phyloP scores from a whole-genome alignment of 305 asterid species.

The Fraxinus dipetala region DNA sequence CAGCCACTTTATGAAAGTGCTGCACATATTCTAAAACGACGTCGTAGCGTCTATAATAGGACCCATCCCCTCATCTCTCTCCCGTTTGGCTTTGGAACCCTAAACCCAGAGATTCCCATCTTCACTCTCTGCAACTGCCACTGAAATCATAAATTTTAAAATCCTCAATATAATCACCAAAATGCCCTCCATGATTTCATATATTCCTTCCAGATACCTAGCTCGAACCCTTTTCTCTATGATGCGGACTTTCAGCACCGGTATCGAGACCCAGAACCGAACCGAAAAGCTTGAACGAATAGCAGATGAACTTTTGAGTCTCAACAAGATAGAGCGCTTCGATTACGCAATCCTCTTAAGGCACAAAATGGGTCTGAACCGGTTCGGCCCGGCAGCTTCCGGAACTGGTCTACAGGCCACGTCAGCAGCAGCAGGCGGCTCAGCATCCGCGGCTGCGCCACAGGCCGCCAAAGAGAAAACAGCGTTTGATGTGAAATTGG shows the following conservation, averaged over 20 bases:
- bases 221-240: neutral
- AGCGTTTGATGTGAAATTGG: slow-evolving; percentile 45
- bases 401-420: slow-evolving; percentile 34
- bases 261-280: slow-evolving; percentile 40
- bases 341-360: slow-evolving; percentile 38
- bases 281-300: slow-evolving; percentile 39
- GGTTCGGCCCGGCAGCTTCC: slow-evolving; percentile 32
- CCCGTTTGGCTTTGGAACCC: neutral
- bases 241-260: slow-evolving; percentile 7
- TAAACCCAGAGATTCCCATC: neutral
- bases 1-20: no score
- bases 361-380: slow-evolving; percentile 39
- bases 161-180: neutral
- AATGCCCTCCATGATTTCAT: neutral
- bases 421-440: slow-evolving; percentile 16
- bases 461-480: slow-evolving; percentile 51
- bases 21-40: no score
- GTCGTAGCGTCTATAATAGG: no score
- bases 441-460: slow-evolving; percentile 20
- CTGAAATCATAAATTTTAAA: neutral
- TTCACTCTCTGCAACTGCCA: neutral
- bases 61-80: no score
- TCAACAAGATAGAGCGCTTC: slow-evolving; percentile 39
- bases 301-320: slow-evolving; percentile 39
- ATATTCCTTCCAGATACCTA: slow-evolving; percentile 16